Evolutionary conservation across 2,329 filamentous ascomycete genomes (phyloP).

Genomic region (Colletotrichum sp.): DNA sequence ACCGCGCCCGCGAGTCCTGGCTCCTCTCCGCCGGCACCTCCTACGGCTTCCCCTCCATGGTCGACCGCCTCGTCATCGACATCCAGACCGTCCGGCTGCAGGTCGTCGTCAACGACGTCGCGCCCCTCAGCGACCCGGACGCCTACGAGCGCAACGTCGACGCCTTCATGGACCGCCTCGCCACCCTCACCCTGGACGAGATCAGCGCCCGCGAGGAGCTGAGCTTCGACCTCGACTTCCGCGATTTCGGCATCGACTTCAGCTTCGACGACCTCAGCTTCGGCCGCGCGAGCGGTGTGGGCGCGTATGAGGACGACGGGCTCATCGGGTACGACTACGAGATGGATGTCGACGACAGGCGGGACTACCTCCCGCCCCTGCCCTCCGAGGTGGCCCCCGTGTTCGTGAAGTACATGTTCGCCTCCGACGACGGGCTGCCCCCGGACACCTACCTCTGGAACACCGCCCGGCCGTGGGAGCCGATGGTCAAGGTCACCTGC

Average conservation of each 20-base stretch:
- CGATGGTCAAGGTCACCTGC: constrained; percentile 45
- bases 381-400: constrained; percentile 31
- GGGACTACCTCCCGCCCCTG: not conserved
- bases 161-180: constrained; percentile 28
- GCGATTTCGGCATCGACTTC: constrained; percentile 12
- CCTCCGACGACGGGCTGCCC: constrained; percentile 29
- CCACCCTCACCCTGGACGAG: not conserved
- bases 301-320: not conserved
- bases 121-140: constrained; percentile 34
- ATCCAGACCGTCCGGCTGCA: constrained; percentile 45
- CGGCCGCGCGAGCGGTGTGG: not conserved
- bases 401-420: constrained; percentile 38
- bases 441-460: constrained; percentile 48
- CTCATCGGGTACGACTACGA: not conserved
- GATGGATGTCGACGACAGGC: not conserved
- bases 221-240: not conserved
- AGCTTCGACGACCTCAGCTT: constrained; percentile 6
- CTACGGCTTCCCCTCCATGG: constrained; percentile 36
- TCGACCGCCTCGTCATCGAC: constrained; percentile 41
- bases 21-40: constrained; percentile 35
- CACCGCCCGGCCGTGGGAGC: constrained; percentile 45
- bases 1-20: constrained; percentile 41
- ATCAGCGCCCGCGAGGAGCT: not conserved
- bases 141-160: constrained; percentile 38
- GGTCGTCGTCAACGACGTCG: constrained; percentile 38